Evolutionary conservation across 495 filamentous ascomycete genomes (phyloP).

Genomic region (Xylaria castorea): DNA sequence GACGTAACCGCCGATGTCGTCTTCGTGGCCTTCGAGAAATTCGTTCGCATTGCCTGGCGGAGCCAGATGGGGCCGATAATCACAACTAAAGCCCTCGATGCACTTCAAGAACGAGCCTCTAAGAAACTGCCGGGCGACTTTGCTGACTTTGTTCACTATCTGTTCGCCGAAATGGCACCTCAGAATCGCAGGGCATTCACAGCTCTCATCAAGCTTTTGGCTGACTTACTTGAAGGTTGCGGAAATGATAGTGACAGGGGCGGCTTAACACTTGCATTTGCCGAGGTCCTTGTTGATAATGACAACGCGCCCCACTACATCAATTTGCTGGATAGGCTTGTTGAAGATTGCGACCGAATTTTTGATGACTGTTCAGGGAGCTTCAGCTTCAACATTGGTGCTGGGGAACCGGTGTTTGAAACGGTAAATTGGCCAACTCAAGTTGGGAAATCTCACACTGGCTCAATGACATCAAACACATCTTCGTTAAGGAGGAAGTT

Average conservation of each 20-base stretch:
- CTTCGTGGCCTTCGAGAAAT: constrained; percentile 94
- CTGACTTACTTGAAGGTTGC: constrained; percentile 91
- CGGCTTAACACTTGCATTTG: constrained; percentile 86
- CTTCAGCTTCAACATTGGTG: constrained; percentile 49
- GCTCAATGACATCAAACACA: constrained; percentile 67
- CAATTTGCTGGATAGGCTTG: constrained; percentile 86
- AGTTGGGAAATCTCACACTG: constrained; percentile 54
- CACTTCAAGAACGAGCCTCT: constrained; percentile 76
- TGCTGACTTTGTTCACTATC: constrained; percentile 79
- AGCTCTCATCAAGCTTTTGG: constrained; percentile 81
- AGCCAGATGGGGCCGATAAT: constrained; percentile 87
- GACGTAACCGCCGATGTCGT: constrained; percentile 87
- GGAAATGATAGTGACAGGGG: constrained; percentile 93
- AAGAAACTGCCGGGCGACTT: constrained; percentile 79
- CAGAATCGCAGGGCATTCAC: constrained; percentile 92
- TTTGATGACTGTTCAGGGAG: constrained; percentile 70
- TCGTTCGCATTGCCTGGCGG: constrained; percentile 85
- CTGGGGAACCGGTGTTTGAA: constrained; percentile 48
- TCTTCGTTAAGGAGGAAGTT: constrained; percentile 86
- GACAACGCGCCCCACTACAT: constrained; percentile 83
- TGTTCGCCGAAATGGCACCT: constrained; percentile 81
- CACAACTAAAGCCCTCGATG: constrained; percentile 64
- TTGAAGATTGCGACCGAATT: constrained; percentile 88
- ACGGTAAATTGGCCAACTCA: constrained; percentile 53
- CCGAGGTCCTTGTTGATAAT: constrained; percentile 82